A percentile compares a stretch with the other conserved stretches of the same genome.
These are phyloP conservation scores for Dryas alaskensis DNA, from an alignment of 306 rosid species.

Conservation along the genomic window DNA sequence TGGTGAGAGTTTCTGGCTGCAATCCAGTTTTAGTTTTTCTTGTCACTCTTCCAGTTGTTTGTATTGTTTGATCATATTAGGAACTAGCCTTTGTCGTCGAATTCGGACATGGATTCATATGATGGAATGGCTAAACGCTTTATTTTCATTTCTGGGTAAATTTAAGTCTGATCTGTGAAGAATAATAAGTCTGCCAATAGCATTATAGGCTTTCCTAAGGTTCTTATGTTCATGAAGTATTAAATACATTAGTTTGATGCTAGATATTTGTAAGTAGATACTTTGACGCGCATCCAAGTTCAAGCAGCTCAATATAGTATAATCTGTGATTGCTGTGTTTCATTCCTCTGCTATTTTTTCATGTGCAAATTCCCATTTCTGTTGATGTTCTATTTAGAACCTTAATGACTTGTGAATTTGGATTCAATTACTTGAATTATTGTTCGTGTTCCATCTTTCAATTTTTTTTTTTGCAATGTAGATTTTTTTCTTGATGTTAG, in stretches of 20 bases:
- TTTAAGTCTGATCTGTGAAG: background rate
- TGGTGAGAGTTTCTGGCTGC: background rate
- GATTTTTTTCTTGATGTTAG: background rate
- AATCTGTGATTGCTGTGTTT: background rate
- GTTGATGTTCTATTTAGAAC: background rate
- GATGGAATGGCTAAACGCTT: background rate
- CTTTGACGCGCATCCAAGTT: no score
- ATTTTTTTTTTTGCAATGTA: background rate
- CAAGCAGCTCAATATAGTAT: background rate
- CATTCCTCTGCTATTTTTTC: background rate
- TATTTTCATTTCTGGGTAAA: background rate
- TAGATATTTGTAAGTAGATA: conserved; percentile 1
- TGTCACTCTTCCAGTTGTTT: background rate
- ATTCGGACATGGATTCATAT: background rate
- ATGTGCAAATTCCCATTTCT: background rate
- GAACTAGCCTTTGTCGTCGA: background rate
- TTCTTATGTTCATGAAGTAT: background rate
- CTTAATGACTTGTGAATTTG: background rate
- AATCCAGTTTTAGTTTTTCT: background rate
- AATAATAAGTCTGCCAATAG: background rate
- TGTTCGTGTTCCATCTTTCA: background rate
- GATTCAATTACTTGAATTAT: background rate
- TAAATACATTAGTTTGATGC: background rate
- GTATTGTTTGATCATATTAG: background rate
- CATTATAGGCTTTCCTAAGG: background rate